Evolutionary conservation across 176 grass and related monocot genomes (phyloP).

Genomic region (Oryza glaberrima): DNA sequence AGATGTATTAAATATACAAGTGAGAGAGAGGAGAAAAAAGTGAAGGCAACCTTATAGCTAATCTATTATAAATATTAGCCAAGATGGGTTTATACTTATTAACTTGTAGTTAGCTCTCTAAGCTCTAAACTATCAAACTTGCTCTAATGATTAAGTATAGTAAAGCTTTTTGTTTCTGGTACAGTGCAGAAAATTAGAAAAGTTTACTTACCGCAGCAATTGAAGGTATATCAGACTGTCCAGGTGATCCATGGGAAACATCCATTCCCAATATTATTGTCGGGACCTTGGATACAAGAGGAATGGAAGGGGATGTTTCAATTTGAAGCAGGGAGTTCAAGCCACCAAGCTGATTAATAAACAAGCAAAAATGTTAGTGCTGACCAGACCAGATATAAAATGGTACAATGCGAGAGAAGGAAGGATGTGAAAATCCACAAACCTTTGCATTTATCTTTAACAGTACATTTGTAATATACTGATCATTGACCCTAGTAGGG

Average conservation of each 20-base stretch:
- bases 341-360: constrained; percentile 68
- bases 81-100: too few species aligned
- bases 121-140: too few species aligned
- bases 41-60: too few species aligned
- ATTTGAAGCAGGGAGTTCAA: constrained; percentile 74
- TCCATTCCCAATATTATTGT: constrained; percentile 93
- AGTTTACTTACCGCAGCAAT: constrained; percentile 76
- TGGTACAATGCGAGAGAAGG: not conserved
- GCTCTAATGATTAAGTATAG: too few species aligned
- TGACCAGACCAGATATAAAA: not conserved
- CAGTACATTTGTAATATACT: constrained; percentile 86
- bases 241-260: constrained; percentile 81
- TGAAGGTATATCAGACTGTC: constrained; percentile 81
- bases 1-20: too few species aligned
- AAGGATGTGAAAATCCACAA: not conserved
- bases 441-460: constrained; percentile 98
- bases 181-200: not conserved
- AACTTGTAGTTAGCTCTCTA: too few species aligned
- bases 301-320: constrained; percentile 60
- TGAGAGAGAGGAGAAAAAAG: too few species aligned
- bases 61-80: too few species aligned
- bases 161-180: not conserved
- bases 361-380: not conserved
- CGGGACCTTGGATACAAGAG: constrained; percentile 65
- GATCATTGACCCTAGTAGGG: constrained; percentile 86